Conservation (phyloP, 345 rosid genomes). For the Salix dunnii region DNA sequence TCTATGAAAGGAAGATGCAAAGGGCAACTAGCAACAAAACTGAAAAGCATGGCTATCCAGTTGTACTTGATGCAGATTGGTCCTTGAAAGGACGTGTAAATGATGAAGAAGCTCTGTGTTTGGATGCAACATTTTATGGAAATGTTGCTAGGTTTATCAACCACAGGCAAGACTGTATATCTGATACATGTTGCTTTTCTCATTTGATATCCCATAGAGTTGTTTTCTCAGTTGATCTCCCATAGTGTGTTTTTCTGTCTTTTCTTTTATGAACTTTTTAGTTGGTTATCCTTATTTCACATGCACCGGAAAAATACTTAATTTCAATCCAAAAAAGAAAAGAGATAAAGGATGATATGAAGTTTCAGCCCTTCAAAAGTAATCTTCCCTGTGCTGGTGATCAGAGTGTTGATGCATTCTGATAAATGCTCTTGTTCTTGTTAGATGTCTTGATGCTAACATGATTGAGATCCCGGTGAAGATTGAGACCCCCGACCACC, state of each 20-base stretch:
- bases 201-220: not conserved
- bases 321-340: not conserved
- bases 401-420: not conserved
- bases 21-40: slow-evolving; percentile 18
- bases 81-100: slow-evolving; percentile 45
- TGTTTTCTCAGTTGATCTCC: not conserved
- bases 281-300: not conserved
- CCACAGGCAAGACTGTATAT: slow-evolving; percentile 57
- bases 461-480: slow-evolving; percentile 88
- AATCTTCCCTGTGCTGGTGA: not conserved
- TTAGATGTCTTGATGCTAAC: slow-evolving; percentile 81
- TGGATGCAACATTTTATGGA: slow-evolving; percentile 71
- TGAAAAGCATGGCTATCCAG: slow-evolving; percentile 55
- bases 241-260: not conserved
- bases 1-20: slow-evolving; percentile 48
- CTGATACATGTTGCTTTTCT: not conserved
- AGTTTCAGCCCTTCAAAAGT: not conserved
- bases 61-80: slow-evolving; percentile 83
- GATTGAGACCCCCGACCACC: slow-evolving; percentile 80
- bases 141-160: slow-evolving; percentile 91
- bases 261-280: not conserved
- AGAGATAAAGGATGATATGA: not conserved
- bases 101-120: slow-evolving; percentile 85
- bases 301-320: too few relatives aligned
- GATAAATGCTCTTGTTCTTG: not conserved